Conservation (phyloP, 1,284 basidiomycete species). For the Butyriboletus appendiculatus region DNA sequence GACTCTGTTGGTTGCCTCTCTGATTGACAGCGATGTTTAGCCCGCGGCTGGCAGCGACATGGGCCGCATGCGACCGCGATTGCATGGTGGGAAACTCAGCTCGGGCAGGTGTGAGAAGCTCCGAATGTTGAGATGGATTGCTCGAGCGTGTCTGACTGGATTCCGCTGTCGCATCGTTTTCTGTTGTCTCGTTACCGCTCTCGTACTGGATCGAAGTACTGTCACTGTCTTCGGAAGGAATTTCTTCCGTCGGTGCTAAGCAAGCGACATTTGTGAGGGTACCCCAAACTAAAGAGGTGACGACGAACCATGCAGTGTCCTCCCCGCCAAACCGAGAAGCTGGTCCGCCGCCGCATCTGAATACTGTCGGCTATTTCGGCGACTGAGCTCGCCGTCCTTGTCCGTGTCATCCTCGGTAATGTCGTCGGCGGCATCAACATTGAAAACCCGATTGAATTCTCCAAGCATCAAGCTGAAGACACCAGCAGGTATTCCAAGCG, state of each 20-base stretch:
- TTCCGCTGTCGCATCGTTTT: slow-evolving; percentile 54
- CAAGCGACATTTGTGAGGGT: slow-evolving; percentile 9
- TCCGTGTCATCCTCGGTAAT: slow-evolving; percentile 35
- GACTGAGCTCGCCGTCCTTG: slow-evolving; percentile 43
- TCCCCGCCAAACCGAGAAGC: slow-evolving; percentile 70
- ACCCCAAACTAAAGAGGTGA: slow-evolving; percentile 10
- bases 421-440: slow-evolving; percentile 56
- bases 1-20: slow-evolving; percentile 60
- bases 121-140: slow-evolving; percentile 28
- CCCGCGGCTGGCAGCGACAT: slow-evolving; percentile 66
- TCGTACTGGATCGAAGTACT: slow-evolving; percentile 65
- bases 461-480: slow-evolving; percentile 92
- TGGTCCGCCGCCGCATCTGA: slow-evolving; percentile 77
- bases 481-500: slow-evolving; percentile 91
- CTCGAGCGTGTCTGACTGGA: slow-evolving; percentile 51
- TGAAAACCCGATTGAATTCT: slow-evolving; percentile 89
- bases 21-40: slow-evolving; percentile 61
- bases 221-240: slow-evolving; percentile 67
- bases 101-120: slow-evolving; percentile 19
- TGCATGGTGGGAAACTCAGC: slow-evolving; percentile 16
- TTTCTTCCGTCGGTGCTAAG: slow-evolving; percentile 56
- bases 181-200: slow-evolving; percentile 68
- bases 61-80: slow-evolving; percentile 51
- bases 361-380: slow-evolving; percentile 79
- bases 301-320: slow-evolving; percentile 59